Percentiles rank a stretch among this genome's conserved stretches.
These are phyloP conservation scores for Diutina ranongensis DNA, from an alignment of 1,139 yeast genomes.

Conservation along the genomic window DNA sequence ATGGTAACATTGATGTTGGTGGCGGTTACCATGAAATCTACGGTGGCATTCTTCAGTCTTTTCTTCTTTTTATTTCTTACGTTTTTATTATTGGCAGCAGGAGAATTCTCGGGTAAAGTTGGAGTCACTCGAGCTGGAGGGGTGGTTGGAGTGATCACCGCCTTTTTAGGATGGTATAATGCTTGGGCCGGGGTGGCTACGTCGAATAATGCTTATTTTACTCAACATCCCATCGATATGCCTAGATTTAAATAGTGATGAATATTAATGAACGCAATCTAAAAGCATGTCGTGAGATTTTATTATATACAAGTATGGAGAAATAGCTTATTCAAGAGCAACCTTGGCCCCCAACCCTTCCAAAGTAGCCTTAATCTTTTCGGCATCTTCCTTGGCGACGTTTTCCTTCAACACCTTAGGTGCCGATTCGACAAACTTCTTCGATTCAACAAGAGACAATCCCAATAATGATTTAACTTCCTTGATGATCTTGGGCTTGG, in stretches of 20 bases:
- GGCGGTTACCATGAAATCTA: conserved; percentile 50
- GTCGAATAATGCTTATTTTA: conserved; percentile 25
- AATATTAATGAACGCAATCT: no score
- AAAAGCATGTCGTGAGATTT: no score
- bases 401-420: conserved; percentile 87
- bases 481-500: conserved; percentile 95
- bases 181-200: conserved; percentile 32
- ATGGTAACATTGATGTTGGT: conserved; percentile 49
- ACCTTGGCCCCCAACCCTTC: conserved; percentile 96
- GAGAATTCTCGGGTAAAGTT: conserved; percentile 36
- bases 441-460: conserved; percentile 87
- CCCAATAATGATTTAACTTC: conserved; percentile 91
- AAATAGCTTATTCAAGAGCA: conserved; percentile 51
- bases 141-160: conserved; percentile 49
- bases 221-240: conserved; percentile 23
- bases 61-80: conserved; percentile 44
- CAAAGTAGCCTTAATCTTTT: conserved; percentile 81
- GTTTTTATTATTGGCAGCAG: conserved; percentile 45
- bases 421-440: conserved; percentile 95
- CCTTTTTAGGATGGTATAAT: conserved; percentile 51
- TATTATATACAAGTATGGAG: background rate
- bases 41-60: conserved; percentile 46
- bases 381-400: conserved; percentile 83
- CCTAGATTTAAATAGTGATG: conserved; percentile 6
- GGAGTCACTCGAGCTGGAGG: conserved; percentile 58